Evolutionary conservation across 257 asterid species (phyloP).

Genomic region (Capsicum baccatum): DNA sequence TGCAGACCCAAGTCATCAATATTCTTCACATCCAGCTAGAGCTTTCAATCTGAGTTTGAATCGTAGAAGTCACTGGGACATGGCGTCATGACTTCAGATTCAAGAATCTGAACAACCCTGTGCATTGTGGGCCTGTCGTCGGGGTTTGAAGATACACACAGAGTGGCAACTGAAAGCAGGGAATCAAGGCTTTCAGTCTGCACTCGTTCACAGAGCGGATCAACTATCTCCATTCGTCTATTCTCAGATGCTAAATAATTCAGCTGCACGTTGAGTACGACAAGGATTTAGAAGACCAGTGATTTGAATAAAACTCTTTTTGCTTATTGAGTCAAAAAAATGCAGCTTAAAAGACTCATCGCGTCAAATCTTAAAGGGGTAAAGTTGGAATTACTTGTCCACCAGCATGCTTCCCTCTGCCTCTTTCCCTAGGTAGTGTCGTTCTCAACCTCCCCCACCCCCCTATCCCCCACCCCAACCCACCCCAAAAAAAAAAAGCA

Average conservation of each 20-base stretch:
- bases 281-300: background rate
- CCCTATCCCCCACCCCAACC: background rate
- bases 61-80: slow-evolving; percentile 95
- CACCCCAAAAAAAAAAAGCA: background rate
- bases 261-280: slow-evolving; percentile 55
- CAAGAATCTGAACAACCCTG: slow-evolving; percentile 85
- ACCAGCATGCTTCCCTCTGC: background rate
- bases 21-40: slow-evolving; percentile 27
- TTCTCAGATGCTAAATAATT: slow-evolving; percentile 74
- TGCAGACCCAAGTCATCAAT: slow-evolving; percentile 21
- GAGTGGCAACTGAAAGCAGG: slow-evolving; percentile 75
- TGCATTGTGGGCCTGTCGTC: slow-evolving; percentile 98
- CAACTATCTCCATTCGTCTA: slow-evolving; percentile 81
- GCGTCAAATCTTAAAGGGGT: background rate
- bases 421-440: background rate
- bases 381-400: slow-evolving; percentile 20
- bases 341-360: background rate
- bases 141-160: slow-evolving; percentile 79
- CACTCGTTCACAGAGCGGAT: slow-evolving; percentile 78
- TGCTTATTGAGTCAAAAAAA: background rate
- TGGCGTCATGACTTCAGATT: slow-evolving; percentile 89
- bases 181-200: slow-evolving; percentile 78
- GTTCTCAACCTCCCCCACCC: background rate
- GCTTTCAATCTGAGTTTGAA: slow-evolving; percentile 73
- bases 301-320: background rate